Conservation (phyloP, 306 rosid genomes). For the Sechiopsis laciniata region DNA sequence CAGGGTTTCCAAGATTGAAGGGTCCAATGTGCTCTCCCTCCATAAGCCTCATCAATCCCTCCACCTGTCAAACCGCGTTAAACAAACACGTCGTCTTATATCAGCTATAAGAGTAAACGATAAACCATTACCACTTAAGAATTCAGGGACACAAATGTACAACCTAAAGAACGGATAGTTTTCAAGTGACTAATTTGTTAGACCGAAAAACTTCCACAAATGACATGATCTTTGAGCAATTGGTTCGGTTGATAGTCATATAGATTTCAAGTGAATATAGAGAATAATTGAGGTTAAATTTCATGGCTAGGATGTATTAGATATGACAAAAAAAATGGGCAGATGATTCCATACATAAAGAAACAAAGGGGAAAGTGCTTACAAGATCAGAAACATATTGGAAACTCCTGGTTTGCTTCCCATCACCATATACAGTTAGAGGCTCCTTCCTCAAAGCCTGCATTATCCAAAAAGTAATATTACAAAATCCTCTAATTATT, state of each 20-base stretch:
- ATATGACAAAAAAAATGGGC: not conserved
- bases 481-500: no score
- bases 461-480: conserved; percentile 12
- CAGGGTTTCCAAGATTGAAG: conserved; percentile 95
- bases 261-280: not conserved
- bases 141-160: no score
- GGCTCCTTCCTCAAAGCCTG: conserved; percentile 98
- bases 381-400: conserved; percentile 98
- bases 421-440: conserved; percentile 93
- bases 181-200: not conserved
- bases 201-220: not conserved
- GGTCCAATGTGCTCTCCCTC: conserved; percentile 99
- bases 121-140: no score
- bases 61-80: conserved; percentile 70
- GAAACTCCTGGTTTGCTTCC: conserved; percentile 99
- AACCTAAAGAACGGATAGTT: no score
- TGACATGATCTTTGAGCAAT: not conserved
- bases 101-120: no score
- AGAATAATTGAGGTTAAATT: not conserved
- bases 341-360: not conserved
- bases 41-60: conserved; percentile 95
- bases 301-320: not conserved
- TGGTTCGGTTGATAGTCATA: not conserved
- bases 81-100: no score
- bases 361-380: conserved; percentile 23